Evolutionary conservation across 1,284 basidiomycete genomes (phyloP).

Genomic region (Abortiporus biennis): DNA sequence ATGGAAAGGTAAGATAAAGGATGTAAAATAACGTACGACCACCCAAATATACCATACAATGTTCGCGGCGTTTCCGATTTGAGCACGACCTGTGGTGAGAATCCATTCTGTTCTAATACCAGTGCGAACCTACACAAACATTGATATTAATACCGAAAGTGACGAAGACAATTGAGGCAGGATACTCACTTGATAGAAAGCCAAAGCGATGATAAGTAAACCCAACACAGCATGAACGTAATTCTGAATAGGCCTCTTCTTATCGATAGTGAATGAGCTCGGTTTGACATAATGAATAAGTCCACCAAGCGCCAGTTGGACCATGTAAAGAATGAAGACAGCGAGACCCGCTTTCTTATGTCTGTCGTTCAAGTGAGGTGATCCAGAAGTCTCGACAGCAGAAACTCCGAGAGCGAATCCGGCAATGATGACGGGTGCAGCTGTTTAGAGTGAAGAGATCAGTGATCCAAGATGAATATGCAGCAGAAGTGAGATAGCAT

Average conservation of each 20-base stretch:
- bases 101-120: slow-evolving; percentile 46
- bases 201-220: slow-evolving; percentile 40
- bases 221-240: slow-evolving; percentile 53
- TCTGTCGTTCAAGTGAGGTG: slow-evolving; percentile 35
- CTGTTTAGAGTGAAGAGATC: slow-evolving; percentile 23
- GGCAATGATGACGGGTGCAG: slow-evolving; percentile 41
- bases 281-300: slow-evolving; percentile 55
- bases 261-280: slow-evolving; percentile 19
- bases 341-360: slow-evolving; percentile 59
- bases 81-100: slow-evolving; percentile 32
- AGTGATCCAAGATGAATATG: not conserved
- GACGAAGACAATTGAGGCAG: not conserved
- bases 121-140: slow-evolving; percentile 34
- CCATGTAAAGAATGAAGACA: slow-evolving; percentile 53
- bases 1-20: not conserved
- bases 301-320: slow-evolving; percentile 52
- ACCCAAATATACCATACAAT: slow-evolving; percentile 48
- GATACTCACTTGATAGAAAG: slow-evolving; percentile 44
- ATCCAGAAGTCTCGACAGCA: slow-evolving; percentile 34
- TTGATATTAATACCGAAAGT: not conserved
- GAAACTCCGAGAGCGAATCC: slow-evolving; percentile 46
- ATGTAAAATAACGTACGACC: slow-evolving; percentile 32
- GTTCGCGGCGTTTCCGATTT: slow-evolving; percentile 29
- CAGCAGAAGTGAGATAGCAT: too few relatives aligned
- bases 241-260: slow-evolving; percentile 46